Evolutionary conservation across 2,329 filamentous ascomycete species (phyloP), one percentile per base, ranked within the genome.

Genomic region (Akanthomyces lecanii): DNA sequence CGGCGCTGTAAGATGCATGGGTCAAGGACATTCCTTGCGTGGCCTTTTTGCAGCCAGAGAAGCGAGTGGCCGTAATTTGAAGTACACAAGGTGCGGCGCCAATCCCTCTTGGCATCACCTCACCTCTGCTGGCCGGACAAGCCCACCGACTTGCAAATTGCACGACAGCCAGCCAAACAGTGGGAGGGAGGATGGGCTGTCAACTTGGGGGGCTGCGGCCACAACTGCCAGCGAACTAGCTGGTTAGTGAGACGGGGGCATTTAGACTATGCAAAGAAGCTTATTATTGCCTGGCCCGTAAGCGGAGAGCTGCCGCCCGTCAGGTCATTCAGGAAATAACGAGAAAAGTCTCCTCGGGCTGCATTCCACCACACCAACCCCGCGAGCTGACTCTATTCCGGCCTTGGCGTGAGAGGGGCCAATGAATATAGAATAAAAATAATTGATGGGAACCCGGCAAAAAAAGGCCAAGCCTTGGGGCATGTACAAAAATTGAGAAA

Each of bases 211-310:
- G 30, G 23, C 14, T 21, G 45, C 33, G 56, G 28, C 47, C 23
- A 21, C 18, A 12, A 16, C 6, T 10, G 11, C 21, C 21, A 21
- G 21, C 23, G 23, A 44, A 38, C 12, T 11, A 5, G 14, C 10
- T 36, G 3, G 18, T 12, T 30, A 52, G 36, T 44, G 57, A 60
- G 21, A 23, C 56, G 33, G 52, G n/a, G 5, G 7, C 21, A 52
- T 38, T 60, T 60, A 60, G 38, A 28, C 47, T 60, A 42, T 33
- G 23, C 25, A 60, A 60, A 60, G 57, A 60, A 60, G 57, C 57
- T 60, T 60, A 60, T 28, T 55, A 30, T 50, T 47, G 23, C 53
- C 38, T 40, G 38, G 38, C 38, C 40, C 40, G 38, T 40, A 2
- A 25, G n/a, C 40, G 40, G 53, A 56, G 45, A 56, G 53, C 53